Conservation (phyloP, 371 early-diverging fungal species). For the Actinomortierella ambigua region DNA sequence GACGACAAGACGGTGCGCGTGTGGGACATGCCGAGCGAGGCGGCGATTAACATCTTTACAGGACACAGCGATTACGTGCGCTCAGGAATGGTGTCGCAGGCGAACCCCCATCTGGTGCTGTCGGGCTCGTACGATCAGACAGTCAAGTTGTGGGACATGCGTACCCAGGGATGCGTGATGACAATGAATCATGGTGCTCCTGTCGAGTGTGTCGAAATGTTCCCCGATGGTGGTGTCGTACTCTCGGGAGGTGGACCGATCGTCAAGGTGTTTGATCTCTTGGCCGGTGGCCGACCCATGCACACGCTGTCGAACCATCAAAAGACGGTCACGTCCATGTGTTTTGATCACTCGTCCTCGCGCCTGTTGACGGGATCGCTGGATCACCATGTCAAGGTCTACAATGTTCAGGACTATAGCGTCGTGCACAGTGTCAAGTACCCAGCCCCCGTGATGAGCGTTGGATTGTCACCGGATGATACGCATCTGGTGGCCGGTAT, state of each 20-base stretch:
- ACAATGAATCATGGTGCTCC: constrained; percentile 88
- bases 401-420: constrained; percentile 83
- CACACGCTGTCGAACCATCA: constrained; percentile 86
- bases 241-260: constrained; percentile 80
- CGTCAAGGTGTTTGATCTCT: constrained; percentile 90
- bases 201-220: constrained; percentile 85
- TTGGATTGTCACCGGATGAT: constrained; percentile 87
- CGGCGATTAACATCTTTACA: constrained; percentile 70
- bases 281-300: constrained; percentile 80
- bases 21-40: constrained; percentile 92
- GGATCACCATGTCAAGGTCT: constrained; percentile 95
- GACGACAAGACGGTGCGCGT: constrained; percentile 91
- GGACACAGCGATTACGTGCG: constrained; percentile 94
- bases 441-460: constrained; percentile 87
- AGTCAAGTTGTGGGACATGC: constrained; percentile 89
- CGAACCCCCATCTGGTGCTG: constrained; percentile 81
- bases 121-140: constrained; percentile 96
- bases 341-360: constrained; percentile 77
- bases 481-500: constrained; percentile 92
- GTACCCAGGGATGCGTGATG: constrained; percentile 74
- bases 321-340: constrained; percentile 91
- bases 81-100: constrained; percentile 69
- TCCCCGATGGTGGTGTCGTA: constrained; percentile 83
- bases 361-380: constrained; percentile 89
- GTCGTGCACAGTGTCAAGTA: constrained; percentile 89